Evolutionary conservation across 345 rosid genomes (phyloP), one percentile per base, ranked within the genome.

Genomic region (Lepidium africanum): DNA sequence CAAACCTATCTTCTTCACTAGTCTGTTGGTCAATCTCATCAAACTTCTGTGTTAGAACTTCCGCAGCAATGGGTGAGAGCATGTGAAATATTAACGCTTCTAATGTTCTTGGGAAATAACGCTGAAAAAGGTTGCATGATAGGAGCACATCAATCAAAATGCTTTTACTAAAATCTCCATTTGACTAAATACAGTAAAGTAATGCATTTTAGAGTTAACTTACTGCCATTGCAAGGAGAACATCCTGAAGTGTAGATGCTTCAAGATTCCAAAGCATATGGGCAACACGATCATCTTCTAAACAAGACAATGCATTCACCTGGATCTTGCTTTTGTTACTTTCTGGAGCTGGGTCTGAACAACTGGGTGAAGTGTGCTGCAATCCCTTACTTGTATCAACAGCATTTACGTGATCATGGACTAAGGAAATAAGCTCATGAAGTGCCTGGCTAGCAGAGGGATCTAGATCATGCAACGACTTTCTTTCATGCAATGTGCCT

Each of bases 41-140:
- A 78, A 90, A 90, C 69, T 88, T 93, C 68, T 78, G 78, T 7
- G 95, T 83, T 50, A 90, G 87, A 72, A 86, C 86, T 80, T 93
- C 97, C 11, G 91, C 95, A 53, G 91, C 90, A 55, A 80, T 75
- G 25, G 97, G 96, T 40, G 90, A 86, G 79, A 85, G 95, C 84
- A 87, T 80, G 84, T 93, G 94, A 54, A 88, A 77, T 75, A 87
- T 65, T 62, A 93, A 76, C 40, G 87, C 94, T 81, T 94, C 95
- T 80, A 86, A 79, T 62, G 92, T 94, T 80, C 96, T 87, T 21
- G 96, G 97, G 72, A 94, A 94, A 68, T 85, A 75, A 69, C 81
- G 84, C 96, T 94, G 85, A 79, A 81, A 76, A 21, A 59, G 42
- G 38, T 67, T 21, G 42, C 35, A 70, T 13, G 50, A 65, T 15